Evolutionary conservation across 805 yeast species (phyloP).

Genomic region (Metschnikowia amazonensis): DNA sequence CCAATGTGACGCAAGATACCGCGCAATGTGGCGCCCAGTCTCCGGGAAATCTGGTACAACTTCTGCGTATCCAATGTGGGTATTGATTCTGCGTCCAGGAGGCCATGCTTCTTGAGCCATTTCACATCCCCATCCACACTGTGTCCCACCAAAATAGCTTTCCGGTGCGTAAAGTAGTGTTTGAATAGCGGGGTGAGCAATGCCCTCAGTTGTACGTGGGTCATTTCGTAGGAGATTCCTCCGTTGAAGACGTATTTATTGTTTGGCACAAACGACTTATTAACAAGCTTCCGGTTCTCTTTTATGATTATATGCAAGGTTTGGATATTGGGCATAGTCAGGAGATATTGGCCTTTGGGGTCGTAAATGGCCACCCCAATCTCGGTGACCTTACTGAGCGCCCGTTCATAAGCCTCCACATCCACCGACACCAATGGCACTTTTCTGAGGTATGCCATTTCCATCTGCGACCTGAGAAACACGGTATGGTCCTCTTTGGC

Average conservation of each 20-base stretch:
- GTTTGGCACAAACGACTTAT: conserved; percentile 23
- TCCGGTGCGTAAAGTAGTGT: conserved; percentile 16
- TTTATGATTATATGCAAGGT: conserved; percentile 21
- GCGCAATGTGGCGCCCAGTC: conserved; percentile 20
- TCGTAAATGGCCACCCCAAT: conserved; percentile 26
- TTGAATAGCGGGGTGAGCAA: conserved; percentile 12
- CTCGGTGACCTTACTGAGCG: conserved; percentile 20
- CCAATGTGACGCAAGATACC: conserved; percentile 20
- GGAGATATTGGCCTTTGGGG: conserved; percentile 16
- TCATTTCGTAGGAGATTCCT: conserved; percentile 21
- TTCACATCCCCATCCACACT: conserved; percentile 16
- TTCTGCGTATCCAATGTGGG: conserved; percentile 22
- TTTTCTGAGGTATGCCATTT: conserved; percentile 20
- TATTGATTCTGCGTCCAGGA: conserved; percentile 4
- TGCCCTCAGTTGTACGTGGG: conserved; percentile 8
- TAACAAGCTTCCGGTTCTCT: conserved; percentile 17
- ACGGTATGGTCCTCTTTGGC: conserved; percentile 8
- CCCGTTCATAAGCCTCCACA: conserved; percentile 26
- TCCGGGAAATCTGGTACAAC: conserved; percentile 16
- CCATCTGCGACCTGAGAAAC: conserved; percentile 17
- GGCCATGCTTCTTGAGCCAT: conserved; percentile 16
- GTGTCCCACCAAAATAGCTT: conserved; percentile 22
- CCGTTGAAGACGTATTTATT: conserved; percentile 21
- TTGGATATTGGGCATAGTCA: conserved; percentile 18
- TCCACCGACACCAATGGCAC: conserved; percentile 26